Base-by-base conservation (phyloP, 2,329 filamentous ascomycete genomes). In the Beauveria asiatica region DNA sequence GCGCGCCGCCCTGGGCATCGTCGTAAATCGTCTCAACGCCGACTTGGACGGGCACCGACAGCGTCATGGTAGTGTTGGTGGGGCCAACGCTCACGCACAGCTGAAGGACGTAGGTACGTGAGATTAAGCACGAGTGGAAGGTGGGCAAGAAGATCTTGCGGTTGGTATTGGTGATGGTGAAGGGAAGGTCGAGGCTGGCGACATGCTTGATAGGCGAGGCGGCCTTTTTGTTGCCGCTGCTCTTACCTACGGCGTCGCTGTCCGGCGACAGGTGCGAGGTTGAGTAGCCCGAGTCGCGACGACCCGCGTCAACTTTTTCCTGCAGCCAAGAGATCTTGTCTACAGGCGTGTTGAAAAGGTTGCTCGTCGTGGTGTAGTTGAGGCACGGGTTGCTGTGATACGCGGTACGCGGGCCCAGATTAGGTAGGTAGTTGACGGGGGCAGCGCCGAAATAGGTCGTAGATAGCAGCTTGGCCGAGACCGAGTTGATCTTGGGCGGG, bases 91-190 rank as follows among this genome's bases (percentile, higher is more conserved):
- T 73, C 5, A 84, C 62, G 7, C 71, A 73, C 6, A 84, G 66
- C 64, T 78, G 76, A 33, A 84, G 67, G 5, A 78, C 75, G 68
- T 85, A 85, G n/a, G 77, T 76, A 27, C 82, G 78, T 8, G 80
- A 80, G 42, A 76, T 72, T 68, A 84, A 78, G 72, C 82, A 85
- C 9, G 78, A 80, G 71, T 84, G 80, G 67, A 84, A 85, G 5
- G 80, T 80, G 0, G 82, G 82, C 23, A 84, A 63, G 64, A 83
- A 81, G 9, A 77, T 73, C 68, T 78, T 81, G 66, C 75, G 78
- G 69, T 76, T 78, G 30, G 70, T 67, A 9, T 72, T 68, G 4
- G 81, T 79, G 37, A 84, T 68, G 17, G 70, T 67, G 61, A 85
- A 71, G 1, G 81, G 80, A 1, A 85, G 67, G 46, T 75, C 70